Base-by-base conservation (phyloP, 441 rosid species). In the Populus hybrid region DNA sequence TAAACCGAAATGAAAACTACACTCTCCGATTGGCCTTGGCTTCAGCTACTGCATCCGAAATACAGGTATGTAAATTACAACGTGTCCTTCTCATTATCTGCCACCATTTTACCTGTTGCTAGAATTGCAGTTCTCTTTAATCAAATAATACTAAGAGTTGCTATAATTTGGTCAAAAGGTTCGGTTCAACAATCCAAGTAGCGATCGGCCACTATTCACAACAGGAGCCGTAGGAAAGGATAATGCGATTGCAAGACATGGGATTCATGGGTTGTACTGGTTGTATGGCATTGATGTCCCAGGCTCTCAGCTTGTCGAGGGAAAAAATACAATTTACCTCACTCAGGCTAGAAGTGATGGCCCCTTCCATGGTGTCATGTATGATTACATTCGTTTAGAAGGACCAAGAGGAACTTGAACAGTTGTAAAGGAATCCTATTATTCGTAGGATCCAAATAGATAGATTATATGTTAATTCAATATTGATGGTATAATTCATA, bases 301-400 rank as follows among this genome's bases (percentile, higher is more conserved):
- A 0, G 79, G 84, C 9, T 11, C 73, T 50, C 79, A 69, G 73
- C 82, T 88, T 31, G 35, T 82, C 36, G 29, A 66, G 2, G 77
- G 77, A 31, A 69, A 45, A 0, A 94, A 94, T 75, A 88, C 88
- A 24, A 82, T 94, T 74, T 93, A 90, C 85, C 79, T 94, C 68
- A 90, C 81, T 81, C 98, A 94, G 77, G 86, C 96, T 68, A 88
- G 90, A 79, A 82, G 88, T 81, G 80, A 77, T 14, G 82, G 89
- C 71, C 92, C 95, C 14, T 94, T 91, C 72, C 88, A 81, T 71
- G 97, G 94, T 70, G 78, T 91, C 73, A 91, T 94, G 94, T 94
- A 94, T 78, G 98, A 94, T 81, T 94, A 94, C 76, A 86, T 94
- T 74, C 99, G 98, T 45, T 87, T 94, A n/a, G 98, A 94, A 90